Evolutionary conservation across 1,139 yeast species (phyloP).

Genomic region (Zygoascus hellenicus): DNA sequence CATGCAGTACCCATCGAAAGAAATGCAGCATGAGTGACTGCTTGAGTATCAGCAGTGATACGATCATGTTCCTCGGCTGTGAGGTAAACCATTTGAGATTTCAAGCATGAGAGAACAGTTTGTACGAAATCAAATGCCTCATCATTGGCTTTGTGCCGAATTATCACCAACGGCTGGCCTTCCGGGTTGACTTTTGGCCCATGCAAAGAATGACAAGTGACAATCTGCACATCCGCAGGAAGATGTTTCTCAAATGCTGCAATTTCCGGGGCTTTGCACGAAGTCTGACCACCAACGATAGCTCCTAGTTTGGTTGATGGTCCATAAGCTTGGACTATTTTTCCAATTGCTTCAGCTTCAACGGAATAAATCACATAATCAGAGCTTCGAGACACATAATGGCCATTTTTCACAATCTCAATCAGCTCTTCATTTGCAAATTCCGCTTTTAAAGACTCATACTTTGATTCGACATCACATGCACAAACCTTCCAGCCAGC

Average conservation of each 20-base stretch:
- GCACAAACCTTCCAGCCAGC: constrained; percentile 93
- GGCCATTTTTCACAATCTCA: constrained; percentile 65
- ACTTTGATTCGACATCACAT: constrained; percentile 75
- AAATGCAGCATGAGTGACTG: constrained; percentile 97
- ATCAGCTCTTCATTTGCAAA: constrained; percentile 40
- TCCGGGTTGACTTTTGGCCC: constrained; percentile 87
- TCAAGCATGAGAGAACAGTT: constrained; percentile 59
- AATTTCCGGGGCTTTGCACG: constrained; percentile 89
- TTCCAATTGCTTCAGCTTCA: constrained; percentile 65
- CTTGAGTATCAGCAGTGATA: constrained; percentile 97
- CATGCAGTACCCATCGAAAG: constrained; percentile 96
- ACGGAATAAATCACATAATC: constrained; percentile 86
- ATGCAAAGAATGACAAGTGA: constrained; percentile 86
- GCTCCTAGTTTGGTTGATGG: constrained; percentile 85
- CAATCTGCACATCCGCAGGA: constrained; percentile 75
- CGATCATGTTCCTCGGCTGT: constrained; percentile 84
- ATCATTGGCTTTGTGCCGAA: constrained; percentile 62
- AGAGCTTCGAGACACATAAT: constrained; percentile 67
- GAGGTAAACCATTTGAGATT: constrained; percentile 72
- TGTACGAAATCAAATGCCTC: constrained; percentile 57
- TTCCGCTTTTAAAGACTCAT: constrained; percentile 42
- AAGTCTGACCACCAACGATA: constrained; percentile 96
- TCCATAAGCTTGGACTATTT: constrained; percentile 69
- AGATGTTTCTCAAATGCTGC: constrained; percentile 70
- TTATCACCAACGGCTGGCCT: constrained; percentile 89